phyloP scores from a whole-genome alignment of 345 rosid species.

The Sisymbrium irio region DNA sequence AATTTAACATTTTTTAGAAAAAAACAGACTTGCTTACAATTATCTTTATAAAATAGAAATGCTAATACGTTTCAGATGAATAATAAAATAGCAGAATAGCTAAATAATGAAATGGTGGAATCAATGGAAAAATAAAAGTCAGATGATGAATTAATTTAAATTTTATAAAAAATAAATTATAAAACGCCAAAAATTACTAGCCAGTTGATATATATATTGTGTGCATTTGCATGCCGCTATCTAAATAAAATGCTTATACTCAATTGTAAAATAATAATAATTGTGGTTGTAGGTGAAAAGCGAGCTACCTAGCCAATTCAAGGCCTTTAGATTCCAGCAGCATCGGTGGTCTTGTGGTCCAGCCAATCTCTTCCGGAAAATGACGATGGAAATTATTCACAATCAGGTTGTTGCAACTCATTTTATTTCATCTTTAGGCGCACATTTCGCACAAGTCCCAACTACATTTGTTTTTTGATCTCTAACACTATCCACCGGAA shows the following conservation, averaged over 20 bases:
- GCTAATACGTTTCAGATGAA: no score
- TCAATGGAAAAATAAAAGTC: no score
- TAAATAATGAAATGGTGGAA: no score
- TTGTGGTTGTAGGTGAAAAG: conserved; percentile 39
- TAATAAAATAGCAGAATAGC: no score
- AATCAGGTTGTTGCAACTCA: conserved; percentile 39
- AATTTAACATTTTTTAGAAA: no score
- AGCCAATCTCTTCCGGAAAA: conserved; percentile 58
- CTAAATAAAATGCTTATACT: background rate
- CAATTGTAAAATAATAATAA: background rate
- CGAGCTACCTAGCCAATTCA: conserved; percentile 30
- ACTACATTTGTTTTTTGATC: background rate
- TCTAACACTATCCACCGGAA: background rate
- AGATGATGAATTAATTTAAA: no score
- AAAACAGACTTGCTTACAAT: no score
- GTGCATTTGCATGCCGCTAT: background rate
- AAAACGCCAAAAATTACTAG: no score
- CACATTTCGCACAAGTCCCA: background rate
- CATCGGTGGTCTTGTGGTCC: conserved; percentile 69
- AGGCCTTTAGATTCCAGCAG: conserved; percentile 33
- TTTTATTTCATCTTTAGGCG: background rate
- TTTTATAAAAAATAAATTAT: no score
- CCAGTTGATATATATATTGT: no score
- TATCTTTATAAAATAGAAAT: no score
- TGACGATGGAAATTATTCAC: conserved; percentile 41